phyloP scores from a whole-genome alignment of 805 yeast genomes.

The Ogataea neopini region DNA sequence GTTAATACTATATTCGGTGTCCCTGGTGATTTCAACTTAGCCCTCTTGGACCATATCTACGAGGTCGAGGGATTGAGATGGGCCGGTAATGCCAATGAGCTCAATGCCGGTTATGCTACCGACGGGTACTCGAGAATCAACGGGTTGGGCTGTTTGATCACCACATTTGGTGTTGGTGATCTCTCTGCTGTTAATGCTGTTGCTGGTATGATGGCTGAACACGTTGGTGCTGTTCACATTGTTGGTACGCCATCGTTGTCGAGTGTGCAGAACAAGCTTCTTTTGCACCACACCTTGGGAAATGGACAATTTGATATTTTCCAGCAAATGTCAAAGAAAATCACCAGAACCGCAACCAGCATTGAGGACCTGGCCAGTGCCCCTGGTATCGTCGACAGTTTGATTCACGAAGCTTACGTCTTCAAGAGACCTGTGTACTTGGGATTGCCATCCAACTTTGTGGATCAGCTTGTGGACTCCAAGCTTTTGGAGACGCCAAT shows the following conservation, averaged over 20 bases:
- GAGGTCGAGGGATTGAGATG: conserved; percentile 77
- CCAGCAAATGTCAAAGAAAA: conserved; percentile 74
- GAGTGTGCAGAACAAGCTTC: conserved; percentile 68
- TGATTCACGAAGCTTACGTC: conserved; percentile 69
- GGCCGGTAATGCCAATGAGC: conserved; percentile 91
- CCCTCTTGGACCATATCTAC: conserved; percentile 69
- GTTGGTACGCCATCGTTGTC: conserved; percentile 84
- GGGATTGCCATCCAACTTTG: conserved; percentile 81
- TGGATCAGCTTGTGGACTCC: conserved; percentile 62
- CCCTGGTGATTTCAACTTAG: conserved; percentile 80
- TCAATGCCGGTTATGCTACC: conserved; percentile 86
- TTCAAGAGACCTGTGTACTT: conserved; percentile 80
- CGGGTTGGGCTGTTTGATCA: conserved; percentile 70
- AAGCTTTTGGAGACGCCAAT: conserved; percentile 61
- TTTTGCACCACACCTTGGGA: conserved; percentile 83
- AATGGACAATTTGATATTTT: conserved; percentile 80
- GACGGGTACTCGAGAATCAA: conserved; percentile 87
- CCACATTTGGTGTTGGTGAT: conserved; percentile 93
- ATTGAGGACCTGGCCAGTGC: conserved; percentile 66
- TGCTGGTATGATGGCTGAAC: conserved; percentile 89
- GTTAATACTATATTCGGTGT: conserved; percentile 75
- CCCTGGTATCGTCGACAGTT: conserved; percentile 69
- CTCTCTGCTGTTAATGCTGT: conserved; percentile 80
- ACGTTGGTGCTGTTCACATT: conserved; percentile 79
- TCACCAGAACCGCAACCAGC: conserved; percentile 65